Evolutionary conservation across 2,329 filamentous ascomycete species (phyloP).

Genomic region (Cucurbitaria berberidis): DNA sequence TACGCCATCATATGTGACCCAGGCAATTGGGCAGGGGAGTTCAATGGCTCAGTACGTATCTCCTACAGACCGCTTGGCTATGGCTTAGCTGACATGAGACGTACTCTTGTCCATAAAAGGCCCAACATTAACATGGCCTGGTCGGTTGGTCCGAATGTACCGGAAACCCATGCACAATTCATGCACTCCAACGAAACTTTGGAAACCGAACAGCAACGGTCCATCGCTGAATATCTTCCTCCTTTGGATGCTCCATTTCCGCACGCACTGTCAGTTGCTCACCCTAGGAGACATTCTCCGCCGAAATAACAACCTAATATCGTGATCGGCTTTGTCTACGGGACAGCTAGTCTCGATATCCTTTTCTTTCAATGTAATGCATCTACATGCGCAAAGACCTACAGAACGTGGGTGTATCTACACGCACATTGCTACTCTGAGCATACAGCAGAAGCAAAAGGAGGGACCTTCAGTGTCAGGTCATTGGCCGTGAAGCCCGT

Average conservation of each 20-base stretch:
- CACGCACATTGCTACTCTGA: constrained; percentile 3
- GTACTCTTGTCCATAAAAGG: not conserved
- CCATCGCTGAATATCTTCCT: not conserved
- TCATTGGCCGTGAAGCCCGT: not conserved
- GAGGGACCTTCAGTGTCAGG: not conserved
- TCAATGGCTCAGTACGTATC: not conserved
- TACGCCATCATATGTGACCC: too few relatives aligned
- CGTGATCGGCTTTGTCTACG: not conserved
- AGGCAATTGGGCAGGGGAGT: not conserved
- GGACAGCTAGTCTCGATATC: not conserved
- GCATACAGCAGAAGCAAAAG: not conserved
- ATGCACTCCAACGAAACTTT: not conserved
- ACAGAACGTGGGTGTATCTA: constrained; percentile 1
- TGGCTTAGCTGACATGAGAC: not conserved
- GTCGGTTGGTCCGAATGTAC: not conserved
- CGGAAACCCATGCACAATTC: not conserved
- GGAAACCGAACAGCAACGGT: not conserved
- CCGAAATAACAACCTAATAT: not conserved
- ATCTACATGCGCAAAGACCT: not conserved
- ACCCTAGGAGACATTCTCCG: not conserved
- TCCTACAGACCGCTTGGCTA: not conserved
- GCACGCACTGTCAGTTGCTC: not conserved
- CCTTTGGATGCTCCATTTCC: not conserved
- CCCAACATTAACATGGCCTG: not conserved
- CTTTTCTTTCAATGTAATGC: not conserved